Evolutionary conservation across 306 rosid species (phyloP).

Genomic region (Carpinus viminea): DNA sequence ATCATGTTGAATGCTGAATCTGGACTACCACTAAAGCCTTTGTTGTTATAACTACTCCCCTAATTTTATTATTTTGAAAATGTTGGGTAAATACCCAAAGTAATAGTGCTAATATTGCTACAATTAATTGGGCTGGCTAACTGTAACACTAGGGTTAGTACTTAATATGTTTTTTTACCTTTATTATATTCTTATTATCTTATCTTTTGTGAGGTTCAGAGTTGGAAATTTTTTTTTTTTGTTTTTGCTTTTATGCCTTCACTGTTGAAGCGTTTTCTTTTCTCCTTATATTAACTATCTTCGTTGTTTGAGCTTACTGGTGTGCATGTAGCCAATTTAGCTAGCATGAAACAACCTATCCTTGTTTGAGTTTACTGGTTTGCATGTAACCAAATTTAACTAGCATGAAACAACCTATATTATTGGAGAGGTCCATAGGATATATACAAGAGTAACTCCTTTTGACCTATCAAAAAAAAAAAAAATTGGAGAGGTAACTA

Average conservation of each 20-base stretch:
- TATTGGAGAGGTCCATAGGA: background rate
- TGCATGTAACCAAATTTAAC: background rate
- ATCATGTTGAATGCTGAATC: slow-evolving; percentile 19
- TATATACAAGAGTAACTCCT: too few species aligned
- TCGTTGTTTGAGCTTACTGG: background rate
- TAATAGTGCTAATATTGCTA: background rate
- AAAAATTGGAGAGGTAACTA: too few species aligned
- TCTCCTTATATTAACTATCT: background rate
- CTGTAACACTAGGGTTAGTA: background rate
- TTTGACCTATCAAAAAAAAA: too few species aligned
- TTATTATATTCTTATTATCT: background rate
- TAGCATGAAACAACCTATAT: background rate
- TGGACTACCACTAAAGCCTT: background rate
- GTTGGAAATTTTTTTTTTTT: background rate
- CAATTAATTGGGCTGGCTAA: background rate
- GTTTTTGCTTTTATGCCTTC: background rate
- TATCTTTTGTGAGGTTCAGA: background rate
- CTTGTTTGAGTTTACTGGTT: background rate
- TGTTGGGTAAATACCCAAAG: background rate
- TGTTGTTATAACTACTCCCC: background rate
- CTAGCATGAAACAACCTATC: background rate
- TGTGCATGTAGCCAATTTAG: background rate
- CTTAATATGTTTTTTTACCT: background rate
- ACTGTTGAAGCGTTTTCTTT: background rate
- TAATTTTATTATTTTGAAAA: background rate